phyloP scores from a whole-genome alignment of 2,329 filamentous ascomycete species.

The Clarireedia sp. region DNA sequence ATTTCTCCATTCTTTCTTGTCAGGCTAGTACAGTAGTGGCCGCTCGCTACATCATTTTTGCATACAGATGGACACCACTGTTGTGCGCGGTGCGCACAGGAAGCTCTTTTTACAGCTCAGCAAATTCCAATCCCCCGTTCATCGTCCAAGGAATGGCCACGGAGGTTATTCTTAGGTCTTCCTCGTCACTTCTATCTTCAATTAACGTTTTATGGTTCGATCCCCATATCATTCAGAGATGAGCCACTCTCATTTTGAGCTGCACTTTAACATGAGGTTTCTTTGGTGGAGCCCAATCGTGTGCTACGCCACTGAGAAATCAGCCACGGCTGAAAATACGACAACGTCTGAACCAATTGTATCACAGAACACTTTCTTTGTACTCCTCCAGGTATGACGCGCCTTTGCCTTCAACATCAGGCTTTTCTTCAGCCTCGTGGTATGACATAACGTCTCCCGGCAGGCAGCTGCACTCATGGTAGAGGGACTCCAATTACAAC shows the following conservation, averaged over 20 bases:
- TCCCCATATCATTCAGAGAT: not conserved
- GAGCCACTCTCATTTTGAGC: not conserved
- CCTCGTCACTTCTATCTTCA: too few species aligned
- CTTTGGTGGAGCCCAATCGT: too few species aligned
- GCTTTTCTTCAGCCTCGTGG: not conserved
- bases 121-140: too few species aligned
- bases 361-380: not conserved
- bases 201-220: not conserved
- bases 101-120: too few species aligned
- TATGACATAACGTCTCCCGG: slow-evolving; percentile 7
- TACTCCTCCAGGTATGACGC: not conserved
- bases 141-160: too few species aligned
- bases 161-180: too few species aligned
- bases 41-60: not conserved
- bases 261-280: not conserved
- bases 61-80: not conserved
- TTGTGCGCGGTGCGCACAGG: too few species aligned
- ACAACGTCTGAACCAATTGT: slow-evolving; percentile 1
- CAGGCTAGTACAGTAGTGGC: not conserved
- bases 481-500: too few species aligned
- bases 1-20: not conserved
- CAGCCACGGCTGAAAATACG: slow-evolving; percentile 7
- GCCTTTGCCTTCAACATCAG: slow-evolving; percentile 1
- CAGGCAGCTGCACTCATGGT: too few species aligned
- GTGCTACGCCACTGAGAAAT: not conserved